Evolutionary conservation across 495 filamentous ascomycete genomes (phyloP), one percentile per base, ranked within the genome.

Genomic region (Acidiella bohemica): DNA sequence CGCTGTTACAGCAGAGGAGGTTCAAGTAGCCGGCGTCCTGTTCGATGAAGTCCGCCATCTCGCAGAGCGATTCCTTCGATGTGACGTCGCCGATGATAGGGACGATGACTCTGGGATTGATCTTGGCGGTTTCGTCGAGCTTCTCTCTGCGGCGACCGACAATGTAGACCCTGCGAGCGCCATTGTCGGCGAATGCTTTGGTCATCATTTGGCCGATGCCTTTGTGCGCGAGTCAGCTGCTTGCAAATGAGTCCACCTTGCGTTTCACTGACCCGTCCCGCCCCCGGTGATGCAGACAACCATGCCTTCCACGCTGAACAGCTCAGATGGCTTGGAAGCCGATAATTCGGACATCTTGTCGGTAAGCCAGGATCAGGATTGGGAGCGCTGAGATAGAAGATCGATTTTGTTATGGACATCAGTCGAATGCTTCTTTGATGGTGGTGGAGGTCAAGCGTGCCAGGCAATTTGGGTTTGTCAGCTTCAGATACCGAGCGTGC

Each of bases 181-280:
- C 80, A 47, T 78, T 76, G 35, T 49, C 32, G 3, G 65, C 76
- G 6, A 85, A 68, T 22, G 76, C 75, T 38, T 64, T 64, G 1
- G 80, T 66, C 65, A 81, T 81, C 58, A 69, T 71, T 2, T 68
- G 56, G 10, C 78, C 79, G 47, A 82, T 75, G 4, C 78, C 78
- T 78, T 9, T 11, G 12, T 19, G 23, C 19, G 25, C n/a, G 21
- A 19, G 20, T 36, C 16, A 36, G 41, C 28, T 14, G 13, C n/a
- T n/a, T 19, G 2, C 18, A 10, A 20, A 4, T 19, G 2, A 14
- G 16, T 21, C 13, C 14, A 34, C 5, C 16, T 20, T 11, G 9
- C 4, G 9, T 8, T 12, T 6, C 9, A 22, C 7, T 13, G 28
- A 75, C 73, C 75, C 41, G 62, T 68, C 8, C 71, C 74, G 28